Evolutionary conservation across 2,329 filamentous ascomycete genomes (phyloP).

Genomic region (Botrytis tulipae): DNA sequence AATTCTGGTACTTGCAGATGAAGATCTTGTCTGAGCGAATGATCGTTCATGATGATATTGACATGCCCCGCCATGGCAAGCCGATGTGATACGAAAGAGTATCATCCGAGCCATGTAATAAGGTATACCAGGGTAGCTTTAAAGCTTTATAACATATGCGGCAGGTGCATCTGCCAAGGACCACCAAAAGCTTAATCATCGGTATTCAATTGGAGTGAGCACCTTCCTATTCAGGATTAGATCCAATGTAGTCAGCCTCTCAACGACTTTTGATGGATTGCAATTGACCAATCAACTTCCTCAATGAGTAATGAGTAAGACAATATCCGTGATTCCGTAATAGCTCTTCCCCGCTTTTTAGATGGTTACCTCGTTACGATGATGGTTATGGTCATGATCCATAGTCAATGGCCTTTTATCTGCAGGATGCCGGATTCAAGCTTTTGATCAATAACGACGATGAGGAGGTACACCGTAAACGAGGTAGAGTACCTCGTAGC

Average conservation of each 20-base stretch:
- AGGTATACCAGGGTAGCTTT: neutral
- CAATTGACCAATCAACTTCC: neutral
- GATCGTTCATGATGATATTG: neutral
- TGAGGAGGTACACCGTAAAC: neutral
- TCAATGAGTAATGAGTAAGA: neutral
- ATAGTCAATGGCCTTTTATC: neutral
- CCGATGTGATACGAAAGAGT: neutral
- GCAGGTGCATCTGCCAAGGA: slow-evolving; percentile 4
- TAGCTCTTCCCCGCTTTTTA: neutral
- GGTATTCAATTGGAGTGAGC: neutral
- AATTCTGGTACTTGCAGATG: neutral
- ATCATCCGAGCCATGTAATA: neutral
- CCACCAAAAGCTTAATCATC: neutral
- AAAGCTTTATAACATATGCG: neutral
- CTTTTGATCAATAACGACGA: neutral
- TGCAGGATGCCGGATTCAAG: neutral
- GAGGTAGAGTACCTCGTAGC: neutral
- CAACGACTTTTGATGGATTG: neutral
- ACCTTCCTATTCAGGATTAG: neutral
- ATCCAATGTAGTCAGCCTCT: neutral
- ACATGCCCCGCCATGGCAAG: neutral
- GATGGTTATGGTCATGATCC: neutral
- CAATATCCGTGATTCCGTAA: neutral
- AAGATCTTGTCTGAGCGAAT: neutral
- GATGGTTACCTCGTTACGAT: neutral